These are phyloP conservation scores for Pichia scutulata DNA, from an alignment of 805 yeast genomes.

Conservation along the genomic window DNA sequence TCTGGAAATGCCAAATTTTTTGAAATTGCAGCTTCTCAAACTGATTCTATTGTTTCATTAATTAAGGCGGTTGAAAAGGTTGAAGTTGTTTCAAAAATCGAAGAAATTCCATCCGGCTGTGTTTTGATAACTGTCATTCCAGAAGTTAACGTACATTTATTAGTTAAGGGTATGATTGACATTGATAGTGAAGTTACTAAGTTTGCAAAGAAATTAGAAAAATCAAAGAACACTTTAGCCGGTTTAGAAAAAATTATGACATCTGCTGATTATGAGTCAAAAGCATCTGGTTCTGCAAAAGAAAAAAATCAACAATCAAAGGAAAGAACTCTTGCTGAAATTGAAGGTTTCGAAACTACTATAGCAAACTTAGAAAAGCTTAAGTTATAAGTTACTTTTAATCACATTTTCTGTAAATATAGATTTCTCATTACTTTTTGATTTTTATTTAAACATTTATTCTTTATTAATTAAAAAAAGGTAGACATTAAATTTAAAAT, in stretches of 20 bases:
- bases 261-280: constrained; percentile 72
- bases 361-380: constrained; percentile 77
- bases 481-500: constrained; percentile 8
- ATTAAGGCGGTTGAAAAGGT: constrained; percentile 84
- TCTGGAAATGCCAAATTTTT: constrained; percentile 41
- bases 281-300: constrained; percentile 77
- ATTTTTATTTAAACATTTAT: background rate
- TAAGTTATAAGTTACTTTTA: constrained; percentile 36
- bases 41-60: constrained; percentile 80
- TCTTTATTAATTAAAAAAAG: background rate
- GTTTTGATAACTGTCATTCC: constrained; percentile 78
- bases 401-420: background rate
- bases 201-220: constrained; percentile 68
- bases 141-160: constrained; percentile 74
- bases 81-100: constrained; percentile 46
- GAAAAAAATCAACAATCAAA: constrained; percentile 63
- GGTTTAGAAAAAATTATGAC: constrained; percentile 62
- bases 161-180: constrained; percentile 93
- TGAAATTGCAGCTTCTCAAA: constrained; percentile 58
- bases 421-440: background rate
- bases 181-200: constrained; percentile 84
- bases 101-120: constrained; percentile 79
- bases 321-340: constrained; percentile 73
- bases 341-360: constrained; percentile 82
- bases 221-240: constrained; percentile 50